These are phyloP conservation scores for Xylaria sp. DNA, from an alignment of 2,329 filamentous ascomycete genomes.

Conservation along the genomic window DNA sequence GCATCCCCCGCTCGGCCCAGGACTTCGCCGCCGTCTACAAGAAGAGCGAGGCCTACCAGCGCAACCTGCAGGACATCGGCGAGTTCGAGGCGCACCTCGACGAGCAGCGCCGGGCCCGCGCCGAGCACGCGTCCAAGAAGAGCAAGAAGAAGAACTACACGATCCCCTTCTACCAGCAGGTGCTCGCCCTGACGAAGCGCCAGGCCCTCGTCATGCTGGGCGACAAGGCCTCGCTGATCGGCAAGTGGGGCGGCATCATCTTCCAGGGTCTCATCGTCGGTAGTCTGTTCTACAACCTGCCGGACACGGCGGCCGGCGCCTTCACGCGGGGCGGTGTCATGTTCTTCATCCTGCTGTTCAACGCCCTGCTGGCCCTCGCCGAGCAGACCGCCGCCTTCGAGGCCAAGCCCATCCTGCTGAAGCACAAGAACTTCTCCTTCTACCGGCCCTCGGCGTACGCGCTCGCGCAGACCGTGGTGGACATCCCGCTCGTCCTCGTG, in stretches of 20 bases:
- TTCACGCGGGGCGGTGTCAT: constrained; percentile 64
- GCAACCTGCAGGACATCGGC: constrained; percentile 50
- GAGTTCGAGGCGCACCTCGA: constrained; percentile 54
- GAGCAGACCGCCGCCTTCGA: constrained; percentile 64
- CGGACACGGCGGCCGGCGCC: constrained; percentile 47
- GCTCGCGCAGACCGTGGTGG: constrained; percentile 36
- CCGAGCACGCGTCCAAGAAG: constrained; percentile 40
- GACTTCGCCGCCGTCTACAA: constrained; percentile 60
- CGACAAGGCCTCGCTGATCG: constrained; percentile 37
- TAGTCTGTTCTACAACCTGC: constrained; percentile 38
- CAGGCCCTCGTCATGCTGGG: constrained; percentile 41
- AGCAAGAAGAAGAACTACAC: constrained; percentile 55
- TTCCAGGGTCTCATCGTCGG: constrained; percentile 40
- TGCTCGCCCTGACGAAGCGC: constrained; percentile 47
- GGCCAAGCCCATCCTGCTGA: constrained; percentile 66
- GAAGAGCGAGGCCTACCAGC: constrained; percentile 48
- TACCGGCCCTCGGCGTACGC: constrained; percentile 65
- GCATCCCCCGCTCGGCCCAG: constrained; percentile 62
- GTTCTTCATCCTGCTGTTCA: constrained; percentile 66
- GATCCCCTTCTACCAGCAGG: constrained; percentile 52
- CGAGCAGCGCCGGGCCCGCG: constrained; percentile 43
- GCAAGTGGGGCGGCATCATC: constrained; percentile 41
- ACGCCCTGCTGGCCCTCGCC: constrained; percentile 61
- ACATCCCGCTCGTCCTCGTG: constrained; percentile 59
- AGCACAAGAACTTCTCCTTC: constrained; percentile 72